Conservation (phyloP, 2,329 filamentous ascomycete genomes). For the Claviceps arundinis region DNA sequence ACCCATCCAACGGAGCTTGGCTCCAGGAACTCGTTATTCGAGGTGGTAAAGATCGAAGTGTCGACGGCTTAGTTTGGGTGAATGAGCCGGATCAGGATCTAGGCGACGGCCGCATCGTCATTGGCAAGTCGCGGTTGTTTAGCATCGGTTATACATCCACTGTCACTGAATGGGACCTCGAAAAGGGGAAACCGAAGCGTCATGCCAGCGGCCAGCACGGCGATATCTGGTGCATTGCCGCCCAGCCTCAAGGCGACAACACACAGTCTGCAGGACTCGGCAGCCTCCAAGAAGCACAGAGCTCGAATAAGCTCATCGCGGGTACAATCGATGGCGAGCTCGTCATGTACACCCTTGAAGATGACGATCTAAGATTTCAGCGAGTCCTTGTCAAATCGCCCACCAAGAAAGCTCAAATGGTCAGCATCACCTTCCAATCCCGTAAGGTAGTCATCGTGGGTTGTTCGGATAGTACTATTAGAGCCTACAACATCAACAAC, state of each 20-base stretch:
- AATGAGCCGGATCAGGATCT: constrained; percentile 66
- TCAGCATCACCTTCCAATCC: constrained; percentile 84
- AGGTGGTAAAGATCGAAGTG: constrained; percentile 71
- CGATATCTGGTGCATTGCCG: constrained; percentile 92
- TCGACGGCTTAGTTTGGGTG: constrained; percentile 86
- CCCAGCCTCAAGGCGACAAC: constrained; percentile 48
- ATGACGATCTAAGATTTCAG: constrained; percentile 70
- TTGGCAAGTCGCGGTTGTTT: constrained; percentile 75
- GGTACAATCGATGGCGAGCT: constrained; percentile 88
- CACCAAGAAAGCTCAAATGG: constrained; percentile 74
- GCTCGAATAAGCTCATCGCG: constrained; percentile 53
- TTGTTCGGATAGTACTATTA: constrained; percentile 92
- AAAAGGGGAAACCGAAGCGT: constrained; percentile 60
- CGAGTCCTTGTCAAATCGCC: constrained; percentile 62
- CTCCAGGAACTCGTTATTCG: constrained; percentile 77
- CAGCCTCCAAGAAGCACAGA: constrained; percentile 18
- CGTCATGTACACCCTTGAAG: constrained; percentile 73
- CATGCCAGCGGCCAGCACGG: constrained; percentile 87
- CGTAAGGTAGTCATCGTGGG: constrained; percentile 73
- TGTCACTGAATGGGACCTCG: constrained; percentile 90
- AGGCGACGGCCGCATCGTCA: constrained; percentile 43
- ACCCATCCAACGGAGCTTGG: constrained; percentile 71
- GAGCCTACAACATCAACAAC: constrained; percentile 74
- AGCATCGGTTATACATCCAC: constrained; percentile 90
- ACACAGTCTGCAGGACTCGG: constrained; percentile 5